These are phyloP conservation scores for Arthrobotrys entomopaga DNA, from an alignment of 2,329 filamentous ascomycete genomes.

Conservation along the genomic window DNA sequence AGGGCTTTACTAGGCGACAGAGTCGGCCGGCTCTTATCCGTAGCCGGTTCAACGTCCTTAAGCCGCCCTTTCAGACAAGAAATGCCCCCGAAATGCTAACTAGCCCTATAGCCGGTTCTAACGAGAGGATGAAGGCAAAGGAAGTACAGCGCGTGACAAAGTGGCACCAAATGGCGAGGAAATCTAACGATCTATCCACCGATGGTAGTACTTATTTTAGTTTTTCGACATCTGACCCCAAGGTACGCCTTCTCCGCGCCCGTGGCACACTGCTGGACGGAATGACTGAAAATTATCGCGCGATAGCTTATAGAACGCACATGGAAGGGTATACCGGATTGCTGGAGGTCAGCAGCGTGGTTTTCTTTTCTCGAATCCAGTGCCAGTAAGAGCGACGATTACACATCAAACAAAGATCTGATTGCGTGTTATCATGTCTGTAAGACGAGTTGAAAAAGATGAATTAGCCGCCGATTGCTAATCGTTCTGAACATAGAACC, in stretches of 20 bases:
- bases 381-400: constrained; percentile 72
- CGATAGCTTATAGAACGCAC: constrained; percentile 81
- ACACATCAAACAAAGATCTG: constrained; percentile 75
- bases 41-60: constrained; percentile 22
- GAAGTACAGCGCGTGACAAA: constrained; percentile 73
- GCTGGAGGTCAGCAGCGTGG: constrained; percentile 94
- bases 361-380: constrained; percentile 87
- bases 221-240: constrained; percentile 63
- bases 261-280: not conserved
- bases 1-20: constrained; percentile 71
- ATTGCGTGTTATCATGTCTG: constrained; percentile 65
- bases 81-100: constrained; percentile 74
- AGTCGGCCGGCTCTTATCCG: constrained; percentile 68
- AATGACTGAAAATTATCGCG: not conserved
- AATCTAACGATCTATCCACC: constrained; percentile 63
- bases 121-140: constrained; percentile 71
- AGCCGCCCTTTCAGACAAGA: constrained; percentile 64
- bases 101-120: constrained; percentile 69
- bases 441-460: constrained; percentile 20
- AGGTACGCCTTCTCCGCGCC: constrained; percentile 64
- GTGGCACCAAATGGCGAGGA: constrained; percentile 73
- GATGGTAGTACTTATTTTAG: constrained; percentile 70
- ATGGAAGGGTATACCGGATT: constrained; percentile 98
- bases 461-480: not conserved
- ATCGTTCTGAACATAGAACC: constrained; percentile 71